Conservation (phyloP, 192 early-diverging fungal genomes). For the Gryganskiella cystojenkinii region DNA sequence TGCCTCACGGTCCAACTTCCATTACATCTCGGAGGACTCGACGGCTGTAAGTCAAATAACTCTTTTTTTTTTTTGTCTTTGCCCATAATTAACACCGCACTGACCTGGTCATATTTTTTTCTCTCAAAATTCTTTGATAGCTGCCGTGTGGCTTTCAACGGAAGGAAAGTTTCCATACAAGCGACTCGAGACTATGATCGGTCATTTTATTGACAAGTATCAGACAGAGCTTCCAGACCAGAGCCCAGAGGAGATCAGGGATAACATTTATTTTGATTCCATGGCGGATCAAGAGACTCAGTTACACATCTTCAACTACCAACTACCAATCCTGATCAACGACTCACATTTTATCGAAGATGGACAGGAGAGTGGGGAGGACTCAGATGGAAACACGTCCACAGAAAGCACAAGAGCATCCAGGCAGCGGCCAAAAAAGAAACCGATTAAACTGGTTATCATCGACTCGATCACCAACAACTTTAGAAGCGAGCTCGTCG, state of each 20-base stretch:
- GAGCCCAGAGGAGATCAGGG: conserved; percentile 21
- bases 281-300: conserved; percentile 77
- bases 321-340: conserved; percentile 69
- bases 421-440: conserved; percentile 57
- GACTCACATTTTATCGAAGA: conserved; percentile 14
- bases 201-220: conserved; percentile 29
- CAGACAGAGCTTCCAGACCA: conserved; percentile 24
- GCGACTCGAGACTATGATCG: conserved; percentile 65
- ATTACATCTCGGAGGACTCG: conserved; percentile 61
- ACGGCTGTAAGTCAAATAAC: conserved; percentile 58
- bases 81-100: no score
- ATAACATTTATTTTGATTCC: conserved; percentile 74
- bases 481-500: conserved; percentile 63
- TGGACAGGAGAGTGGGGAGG: not conserved
- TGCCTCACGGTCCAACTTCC: conserved; percentile 77
- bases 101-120: not conserved
- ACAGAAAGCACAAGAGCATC: not conserved
- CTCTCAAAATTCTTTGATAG: conserved; percentile 8
- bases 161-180: conserved; percentile 76
- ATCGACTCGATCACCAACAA: conserved; percentile 90
- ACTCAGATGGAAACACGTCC: not conserved
- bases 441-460: conserved; percentile 75
- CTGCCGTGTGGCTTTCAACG: conserved; percentile 75
- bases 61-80: conserved; percentile 9
- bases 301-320: conserved; percentile 77